Conservation (phyloP, 106 monocot species). For the Phalaenopsis aphrodite region DNA sequence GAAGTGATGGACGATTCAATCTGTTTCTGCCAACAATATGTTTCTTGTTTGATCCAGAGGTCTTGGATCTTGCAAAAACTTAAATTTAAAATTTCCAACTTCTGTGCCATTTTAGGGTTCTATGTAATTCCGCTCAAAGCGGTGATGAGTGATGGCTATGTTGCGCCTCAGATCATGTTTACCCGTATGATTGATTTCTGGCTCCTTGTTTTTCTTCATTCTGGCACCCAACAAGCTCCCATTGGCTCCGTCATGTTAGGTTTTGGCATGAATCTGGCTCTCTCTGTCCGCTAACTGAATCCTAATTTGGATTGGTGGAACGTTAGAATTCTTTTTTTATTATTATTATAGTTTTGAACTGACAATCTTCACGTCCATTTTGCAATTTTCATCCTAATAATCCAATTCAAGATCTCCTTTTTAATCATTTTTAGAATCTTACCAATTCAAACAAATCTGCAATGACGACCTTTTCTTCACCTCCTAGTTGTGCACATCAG, state of each 20-base stretch:
- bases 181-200: neutral
- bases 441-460: neutral
- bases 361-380: neutral
- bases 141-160: neutral
- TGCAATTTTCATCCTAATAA: neutral
- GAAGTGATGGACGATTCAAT: neutral
- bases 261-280: no score
- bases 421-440: neutral
- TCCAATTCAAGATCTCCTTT: neutral
- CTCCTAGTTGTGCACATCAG: neutral
- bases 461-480: neutral
- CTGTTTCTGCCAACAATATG: neutral
- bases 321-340: no score
- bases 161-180: neutral
- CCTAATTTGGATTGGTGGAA: neutral
- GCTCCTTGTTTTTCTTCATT: no score
- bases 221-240: no score
- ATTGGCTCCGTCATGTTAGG: no score
- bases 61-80: neutral
- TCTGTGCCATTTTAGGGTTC: neutral
- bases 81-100: neutral
- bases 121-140: neutral
- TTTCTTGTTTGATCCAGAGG: neutral
- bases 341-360: neutral
- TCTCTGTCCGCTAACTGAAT: no score